Base-by-base conservation (phyloP, 345 rosid genomes). In the Gossypium sturtianum region DNA sequence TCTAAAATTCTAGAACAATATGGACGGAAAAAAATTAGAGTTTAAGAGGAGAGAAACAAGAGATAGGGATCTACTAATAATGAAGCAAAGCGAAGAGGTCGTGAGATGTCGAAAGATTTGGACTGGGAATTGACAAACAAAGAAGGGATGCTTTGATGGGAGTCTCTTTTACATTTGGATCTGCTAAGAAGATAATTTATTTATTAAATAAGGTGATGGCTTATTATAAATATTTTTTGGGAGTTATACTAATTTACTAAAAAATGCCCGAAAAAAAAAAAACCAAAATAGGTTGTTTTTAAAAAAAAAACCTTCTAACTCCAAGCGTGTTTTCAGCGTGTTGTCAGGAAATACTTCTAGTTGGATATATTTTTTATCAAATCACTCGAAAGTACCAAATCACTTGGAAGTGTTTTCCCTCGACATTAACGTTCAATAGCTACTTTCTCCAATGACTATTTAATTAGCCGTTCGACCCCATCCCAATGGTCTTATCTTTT, bases 371-470 rank as follows among this genome's bases (percentile, higher is more conserved):
- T 34, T 29, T 34, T 1, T 4, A 1, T 0, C 5, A 29, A 4
- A 29, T 29, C 38, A 29, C 0, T 34, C 4, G 1, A 1, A 29
- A 4, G 38, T 29, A 1, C 3, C 3, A 27, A 2, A 27, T 2
- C 3, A 27, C 0, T 27, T 27, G 3, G 3, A 27, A 2, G 27
- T 27, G 3, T 27, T 34, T 29, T 29, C 0, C 4, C 4, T 0
- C 2, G 2, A 2, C 0, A 25, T 0, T 25, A 25, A 25, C 0
- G 2, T 25, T 2, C 34, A 27, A 27, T 0, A 3, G 0, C 1
- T 29, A 29, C 6, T 29, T 29, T 3, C 6, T 29, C 3, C 6
- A 0, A 34, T 4, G 0, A 4, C 38, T 34, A 34, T 34, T 34
- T 34, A 34, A 34, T 34, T 34, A 34, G 6, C 3, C 0, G 0